Evolutionary conservation across 148 eudicot genomes (phyloP).

Genomic region (Vaccinium corymbosum): DNA sequence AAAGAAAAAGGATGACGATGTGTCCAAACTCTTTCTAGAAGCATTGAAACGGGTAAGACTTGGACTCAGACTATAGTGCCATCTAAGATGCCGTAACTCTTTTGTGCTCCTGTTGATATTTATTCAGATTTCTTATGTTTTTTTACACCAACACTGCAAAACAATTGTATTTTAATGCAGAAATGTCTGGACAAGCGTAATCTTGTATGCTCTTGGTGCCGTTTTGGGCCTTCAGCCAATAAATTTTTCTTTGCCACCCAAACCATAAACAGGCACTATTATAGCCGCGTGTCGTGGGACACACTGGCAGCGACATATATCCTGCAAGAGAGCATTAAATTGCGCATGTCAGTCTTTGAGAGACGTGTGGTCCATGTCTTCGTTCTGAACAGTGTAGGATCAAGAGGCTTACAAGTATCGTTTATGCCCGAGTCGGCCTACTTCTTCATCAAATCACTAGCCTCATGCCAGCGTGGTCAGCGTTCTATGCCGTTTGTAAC

Average conservation of each 20-base stretch:
- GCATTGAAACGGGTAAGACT: conserved; percentile 73
- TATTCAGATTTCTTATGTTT: not conserved
- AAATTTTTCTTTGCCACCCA: not conserved
- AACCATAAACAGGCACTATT: not conserved
- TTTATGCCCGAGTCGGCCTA: not conserved
- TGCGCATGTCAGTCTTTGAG: too few species aligned
- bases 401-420: not conserved
- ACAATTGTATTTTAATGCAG: not conserved
- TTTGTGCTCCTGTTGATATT: not conserved
- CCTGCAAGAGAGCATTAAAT: too few species aligned
- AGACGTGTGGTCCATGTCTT: not conserved
- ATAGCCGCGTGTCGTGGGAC: not conserved
- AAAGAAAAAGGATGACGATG: conserved; percentile 60
- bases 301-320: not conserved
- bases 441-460: not conserved
- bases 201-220: not conserved
- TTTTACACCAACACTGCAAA: not conserved
- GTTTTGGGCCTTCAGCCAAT: not conserved
- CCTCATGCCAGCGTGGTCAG: not conserved
- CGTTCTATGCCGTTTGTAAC: not conserved
- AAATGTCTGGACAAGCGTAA: not conserved
- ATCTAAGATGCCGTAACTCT: not conserved
- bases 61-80: not conserved
- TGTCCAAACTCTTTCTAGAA: conserved; percentile 56
- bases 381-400: not conserved